phyloP scores from a whole-genome alignment of 2,329 filamentous ascomycete species.

The Cladosporium sp. region DNA sequence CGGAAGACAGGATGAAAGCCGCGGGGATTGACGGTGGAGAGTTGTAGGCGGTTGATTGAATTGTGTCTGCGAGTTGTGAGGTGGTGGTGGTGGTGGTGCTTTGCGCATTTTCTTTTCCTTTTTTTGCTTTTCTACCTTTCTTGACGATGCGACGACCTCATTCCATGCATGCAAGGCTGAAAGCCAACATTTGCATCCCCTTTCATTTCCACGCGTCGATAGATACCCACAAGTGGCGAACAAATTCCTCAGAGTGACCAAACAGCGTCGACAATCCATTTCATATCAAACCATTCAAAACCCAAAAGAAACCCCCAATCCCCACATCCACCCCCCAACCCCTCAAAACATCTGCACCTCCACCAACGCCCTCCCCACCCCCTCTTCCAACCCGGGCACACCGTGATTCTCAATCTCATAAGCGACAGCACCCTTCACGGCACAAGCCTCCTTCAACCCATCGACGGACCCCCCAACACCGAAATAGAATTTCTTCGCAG shows the following conservation, averaged over 20 bases:
- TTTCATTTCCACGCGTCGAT: neutral
- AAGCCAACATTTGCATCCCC: neutral
- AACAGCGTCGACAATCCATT: too few species aligned
- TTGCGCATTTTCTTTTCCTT: slow-evolving; percentile 5
- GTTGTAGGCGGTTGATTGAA: neutral
- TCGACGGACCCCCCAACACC: slow-evolving; percentile 78
- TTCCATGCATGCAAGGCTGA: neutral
- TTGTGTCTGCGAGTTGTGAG: neutral
- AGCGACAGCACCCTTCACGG: slow-evolving; percentile 39
- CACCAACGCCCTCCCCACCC: slow-evolving; percentile 42
- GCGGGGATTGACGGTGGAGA: slow-evolving; percentile 7
- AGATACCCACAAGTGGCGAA: slow-evolving; percentile 6
- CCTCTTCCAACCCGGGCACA: slow-evolving; percentile 38
- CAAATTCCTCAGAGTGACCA: neutral
- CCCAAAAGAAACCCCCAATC: too few species aligned
- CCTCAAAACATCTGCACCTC: slow-evolving; percentile 40
- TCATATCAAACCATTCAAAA: too few species aligned
- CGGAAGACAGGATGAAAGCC: slow-evolving; percentile 11
- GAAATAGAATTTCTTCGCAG: slow-evolving; percentile 77
- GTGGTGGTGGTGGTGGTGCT: too few species aligned
- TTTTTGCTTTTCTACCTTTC: slow-evolving; percentile 1
- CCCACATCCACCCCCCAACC: neutral
- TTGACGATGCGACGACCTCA: slow-evolving; percentile 4
- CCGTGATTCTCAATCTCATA: slow-evolving; percentile 45
- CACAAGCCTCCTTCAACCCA: slow-evolving; percentile 55